Base-by-base conservation (phyloP, 306 rosid species). In the Mimosa pudica region DNA sequence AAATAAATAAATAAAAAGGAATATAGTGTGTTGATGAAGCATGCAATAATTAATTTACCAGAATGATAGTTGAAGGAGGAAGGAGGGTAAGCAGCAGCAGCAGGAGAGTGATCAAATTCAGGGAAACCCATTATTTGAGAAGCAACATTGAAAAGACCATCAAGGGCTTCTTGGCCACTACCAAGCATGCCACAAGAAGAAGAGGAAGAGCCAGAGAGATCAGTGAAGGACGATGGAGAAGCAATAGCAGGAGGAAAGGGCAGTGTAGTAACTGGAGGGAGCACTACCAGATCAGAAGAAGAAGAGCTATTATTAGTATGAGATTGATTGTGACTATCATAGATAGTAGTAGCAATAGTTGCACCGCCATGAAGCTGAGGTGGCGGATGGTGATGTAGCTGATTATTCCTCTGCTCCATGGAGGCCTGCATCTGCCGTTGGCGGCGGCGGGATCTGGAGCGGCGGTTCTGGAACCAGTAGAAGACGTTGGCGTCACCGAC, bases 381-480 rank as follows among this genome's bases (percentile, higher is more conserved):
- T 48, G 52, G 52, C 52, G 42, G 42, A 5, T 38, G 42, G 42
- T 48, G 73, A 7, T 68, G 54, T n/a, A 18, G 73, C 35, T 42
- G 73, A 8, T 68, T 75, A 33, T 67, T 77, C 36, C 70, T 18
- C 46, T 86, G 94, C 17, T 88, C 92, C 6, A 86, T 90, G 49
- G 57, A 70, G 0, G 94, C 96, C 38, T 89, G 95, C 77, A 91
- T 52, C 93, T 93, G 99, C 9, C 99, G 92, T 62, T 93, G 99
- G 42, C 99, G 95, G 85, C 99, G 98, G 73, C 98, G 95, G 33
- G 99, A 93, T 81, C 99, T 79, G 2, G 99, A 95, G 0, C 99
- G 90, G 1, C 99, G 93, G 86, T 95, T 95, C 73, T 95, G 99
- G 77, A 95, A 95, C 99, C 99, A 95, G 87, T 95, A 95, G 77